phyloP scores from a whole-genome alignment of 2,329 filamentous ascomycete genomes.

The Spiromastix sp. region DNA sequence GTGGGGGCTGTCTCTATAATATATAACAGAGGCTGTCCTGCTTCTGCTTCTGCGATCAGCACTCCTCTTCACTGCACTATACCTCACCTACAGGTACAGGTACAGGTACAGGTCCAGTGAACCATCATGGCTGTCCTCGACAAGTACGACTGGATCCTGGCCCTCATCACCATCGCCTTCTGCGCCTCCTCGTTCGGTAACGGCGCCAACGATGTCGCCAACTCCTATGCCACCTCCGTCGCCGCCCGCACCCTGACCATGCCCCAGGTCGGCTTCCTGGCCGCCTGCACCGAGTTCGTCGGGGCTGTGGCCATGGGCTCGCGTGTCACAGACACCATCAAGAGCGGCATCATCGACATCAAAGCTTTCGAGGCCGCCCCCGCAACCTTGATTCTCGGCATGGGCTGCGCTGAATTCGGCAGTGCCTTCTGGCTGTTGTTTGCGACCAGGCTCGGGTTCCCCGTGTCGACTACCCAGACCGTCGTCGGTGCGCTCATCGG shows the following conservation, averaged over 20 bases:
- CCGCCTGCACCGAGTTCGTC: constrained; percentile 40
- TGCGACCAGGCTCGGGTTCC: constrained; percentile 26
- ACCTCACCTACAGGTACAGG: too few relatives aligned
- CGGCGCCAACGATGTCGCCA: constrained; percentile 43
- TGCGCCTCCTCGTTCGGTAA: constrained; percentile 27
- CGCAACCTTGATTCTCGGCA: constrained; percentile 29
- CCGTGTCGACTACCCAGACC: constrained; percentile 34
- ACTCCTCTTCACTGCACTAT: too few relatives aligned
- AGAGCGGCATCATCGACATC: constrained; percentile 34
- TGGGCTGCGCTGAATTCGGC: constrained; percentile 28
- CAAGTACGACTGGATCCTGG: constrained; percentile 32
- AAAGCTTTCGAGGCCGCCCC: constrained; percentile 25
- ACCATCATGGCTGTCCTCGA: constrained; percentile 11
- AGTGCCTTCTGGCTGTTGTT: constrained; percentile 28
- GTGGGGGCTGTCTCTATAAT: too few relatives aligned
- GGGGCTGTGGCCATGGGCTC: constrained; percentile 44
- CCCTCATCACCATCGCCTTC: constrained; percentile 29
- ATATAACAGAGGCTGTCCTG: too few relatives aligned
- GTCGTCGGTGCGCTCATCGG: constrained; percentile 29
- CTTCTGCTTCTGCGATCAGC: too few relatives aligned
- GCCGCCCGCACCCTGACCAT: constrained; percentile 43
- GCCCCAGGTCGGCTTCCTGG: constrained; percentile 41
- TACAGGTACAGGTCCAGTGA: too few relatives aligned
- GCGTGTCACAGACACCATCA: constrained; percentile 35
- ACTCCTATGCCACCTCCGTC: constrained; percentile 44